Percentiles rank a stretch among this genome's conserved stretches.
Evolutionary conservation across 805 yeast species (phyloP).

Genomic region (Spathaspora boniae): DNA sequence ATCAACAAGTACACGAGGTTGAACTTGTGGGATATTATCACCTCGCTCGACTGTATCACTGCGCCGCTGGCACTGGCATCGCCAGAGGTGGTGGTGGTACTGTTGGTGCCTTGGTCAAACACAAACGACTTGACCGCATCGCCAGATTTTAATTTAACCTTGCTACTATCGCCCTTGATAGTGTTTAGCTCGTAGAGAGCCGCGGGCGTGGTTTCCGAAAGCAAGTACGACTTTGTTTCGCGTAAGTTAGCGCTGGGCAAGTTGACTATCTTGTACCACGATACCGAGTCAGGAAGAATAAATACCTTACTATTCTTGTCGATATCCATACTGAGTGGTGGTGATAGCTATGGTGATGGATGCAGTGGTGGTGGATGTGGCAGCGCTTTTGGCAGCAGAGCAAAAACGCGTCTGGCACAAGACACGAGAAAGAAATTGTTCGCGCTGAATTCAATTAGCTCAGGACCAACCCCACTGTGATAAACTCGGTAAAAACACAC

Average conservation of each 20-base stretch:
- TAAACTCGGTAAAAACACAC: too few relatives aligned
- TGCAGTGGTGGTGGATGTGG: too few relatives aligned
- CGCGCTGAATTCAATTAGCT: too few relatives aligned
- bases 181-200: conserved; percentile 43
- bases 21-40: conserved; percentile 39
- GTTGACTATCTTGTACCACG: conserved; percentile 10
- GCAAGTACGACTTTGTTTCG: conserved; percentile 11
- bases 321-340: too few relatives aligned
- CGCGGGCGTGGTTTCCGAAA: conserved; percentile 17
- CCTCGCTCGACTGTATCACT: conserved; percentile 37
- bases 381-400: too few relatives aligned
- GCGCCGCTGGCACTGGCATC: conserved; percentile 24
- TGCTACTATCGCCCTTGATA: conserved; percentile 25
- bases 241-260: conserved; percentile 10
- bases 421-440: neutral
- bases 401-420: conserved; percentile 2
- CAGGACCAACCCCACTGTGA: too few relatives aligned
- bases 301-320: conserved; percentile 13
- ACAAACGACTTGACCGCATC: conserved; percentile 42
- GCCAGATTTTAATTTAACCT: conserved; percentile 20
- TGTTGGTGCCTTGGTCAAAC: conserved; percentile 13
- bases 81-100: too few relatives aligned
- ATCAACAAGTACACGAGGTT: conserved; percentile 40
- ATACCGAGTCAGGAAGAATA: conserved; percentile 12
- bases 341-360: too few relatives aligned